Conservation (phyloP, 2,329 filamentous ascomycete species). For the Penicillium crustosum region DNA sequence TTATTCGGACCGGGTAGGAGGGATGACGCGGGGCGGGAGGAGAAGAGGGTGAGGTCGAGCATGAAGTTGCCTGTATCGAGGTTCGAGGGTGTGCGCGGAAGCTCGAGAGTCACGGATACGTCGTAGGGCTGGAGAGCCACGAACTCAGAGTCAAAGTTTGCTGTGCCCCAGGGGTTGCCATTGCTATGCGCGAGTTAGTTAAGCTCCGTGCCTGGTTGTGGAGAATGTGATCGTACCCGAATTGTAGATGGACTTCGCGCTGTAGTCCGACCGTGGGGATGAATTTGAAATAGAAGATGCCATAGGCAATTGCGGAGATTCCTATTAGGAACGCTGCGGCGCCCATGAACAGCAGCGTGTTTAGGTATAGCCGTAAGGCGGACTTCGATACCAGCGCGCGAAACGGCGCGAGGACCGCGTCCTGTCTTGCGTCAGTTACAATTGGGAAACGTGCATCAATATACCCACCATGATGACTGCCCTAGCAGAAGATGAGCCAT, state of each 20-base stretch:
- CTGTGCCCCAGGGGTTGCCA: slow-evolving; percentile 54
- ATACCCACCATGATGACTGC: slow-evolving; percentile 15
- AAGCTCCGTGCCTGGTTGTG: background rate
- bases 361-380: slow-evolving; percentile 65
- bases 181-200: slow-evolving; percentile 31
- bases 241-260: slow-evolving; percentile 65
- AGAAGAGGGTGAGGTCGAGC: slow-evolving; percentile 73
- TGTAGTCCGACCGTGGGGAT: slow-evolving; percentile 65
- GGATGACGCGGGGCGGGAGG: slow-evolving; percentile 41
- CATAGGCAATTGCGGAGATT: slow-evolving; percentile 61
- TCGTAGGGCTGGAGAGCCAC: slow-evolving; percentile 80
- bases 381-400: slow-evolving; percentile 59
- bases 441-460: background rate
- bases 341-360: slow-evolving; percentile 54
- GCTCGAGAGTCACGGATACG: slow-evolving; percentile 68
- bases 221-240: slow-evolving; percentile 47
- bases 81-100: slow-evolving; percentile 78
- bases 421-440: slow-evolving; percentile 43
- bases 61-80: slow-evolving; percentile 87
- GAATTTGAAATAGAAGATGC: slow-evolving; percentile 67
- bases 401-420: slow-evolving; percentile 54
- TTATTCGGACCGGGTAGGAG: slow-evolving; percentile 29
- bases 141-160: slow-evolving; percentile 54
- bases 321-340: slow-evolving; percentile 57
- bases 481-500: slow-evolving; percentile 17